Evolutionary conservation across 2,329 filamentous ascomycete species (phyloP), one percentile per base, ranked within the genome.

Genomic region (Trichoderma aggressivum): DNA sequence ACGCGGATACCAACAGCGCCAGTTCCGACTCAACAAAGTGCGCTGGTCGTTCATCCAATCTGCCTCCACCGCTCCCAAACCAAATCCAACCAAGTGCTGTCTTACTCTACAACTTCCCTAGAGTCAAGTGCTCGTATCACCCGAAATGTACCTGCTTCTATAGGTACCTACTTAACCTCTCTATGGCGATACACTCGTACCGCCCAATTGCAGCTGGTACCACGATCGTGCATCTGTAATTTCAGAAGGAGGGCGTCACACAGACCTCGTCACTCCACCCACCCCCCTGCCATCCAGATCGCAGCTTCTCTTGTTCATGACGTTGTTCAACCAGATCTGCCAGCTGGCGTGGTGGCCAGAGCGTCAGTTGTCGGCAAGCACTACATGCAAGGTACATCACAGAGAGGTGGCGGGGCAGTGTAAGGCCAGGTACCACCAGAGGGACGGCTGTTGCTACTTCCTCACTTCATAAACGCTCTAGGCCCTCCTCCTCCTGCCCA

Each of bases 331-430:
- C 53, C 64, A 58, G 36, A 68, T 59, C 64, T 59, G 64, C 64
- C 64, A 68, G 64, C 36, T 68, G 64, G 64, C 55, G 64, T 58
- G 64, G 26, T 43, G 53, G 24, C 64, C 28, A 43, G 64, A 68
- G n/a, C 36, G 14, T 47, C 55, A 68, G 39, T 30, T 34, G 55
- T 5, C 7, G 36, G 64, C 55, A 68, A 39, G 55, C 28, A 59
- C 64, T 59, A 21, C 34, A 24, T 18, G 18, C 30, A 28, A 56
- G 50, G 63, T 68, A 68, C 64, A 58, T 16, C 8, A 2, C 1
- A 24, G 14, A 30, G n/a, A 24, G 53, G 32, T n/a, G 21, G 59
- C 36, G n/a, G 30, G 10, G n/a, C 36, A 60, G 18, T 43, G 36
- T 24, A 14, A 26, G 8, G 64, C 32, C 3, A 59, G 34, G 64